Evolutionary conservation across 495 filamentous ascomycete genomes (phyloP), one percentile per base, ranked within the genome.

Genomic region (Aspergillus affinis): DNA sequence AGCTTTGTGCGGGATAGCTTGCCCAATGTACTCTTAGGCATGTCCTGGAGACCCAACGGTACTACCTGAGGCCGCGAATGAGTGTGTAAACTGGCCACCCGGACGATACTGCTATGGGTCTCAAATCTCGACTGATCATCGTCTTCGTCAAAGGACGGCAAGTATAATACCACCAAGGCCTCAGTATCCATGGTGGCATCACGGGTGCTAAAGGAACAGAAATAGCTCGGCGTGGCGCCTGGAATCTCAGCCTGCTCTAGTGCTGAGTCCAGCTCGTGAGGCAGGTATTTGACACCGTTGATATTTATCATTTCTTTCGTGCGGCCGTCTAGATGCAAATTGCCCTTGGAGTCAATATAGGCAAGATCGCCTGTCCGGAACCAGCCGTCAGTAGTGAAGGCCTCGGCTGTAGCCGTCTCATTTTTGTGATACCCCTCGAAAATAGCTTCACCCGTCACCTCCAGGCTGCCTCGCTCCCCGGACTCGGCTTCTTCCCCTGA

Each of bases 351-450:
- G 65, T 90, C 87, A 18, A 84, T 75, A 26, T 77, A 78, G 17
- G 81, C 87, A 47, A 88, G 77, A 65, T 96, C 92, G 0, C 92
- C 92, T 1, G 91, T 94, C 64, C 86, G 90, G 76, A 94, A 94
- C 75, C 85, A 96, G 3, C 90, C 90, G 61, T 94, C 90, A 0
- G 58, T 36, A 0, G 86, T 89, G 32, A 93, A 83, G 0, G 89
- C 81, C 19, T 87, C 80, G 5, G 72, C 75, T 1, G 89, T 92
- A 0, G 82, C 82, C 41, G 82, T 77, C 0, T 81, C 75, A 58
- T 90, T 87, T 64, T 93, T 93, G 60, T 85, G 82, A 66, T 96
- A 96, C 17, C 86, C 86, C 50, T 82, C 73, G 78, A 94, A 96
- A 13, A 95, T 76, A 51, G 91, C 88, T 2, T 87, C 85, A 0